Base-by-base conservation (phyloP, 176 grass and related monocot genomes). In the Avena sativa region DNA sequence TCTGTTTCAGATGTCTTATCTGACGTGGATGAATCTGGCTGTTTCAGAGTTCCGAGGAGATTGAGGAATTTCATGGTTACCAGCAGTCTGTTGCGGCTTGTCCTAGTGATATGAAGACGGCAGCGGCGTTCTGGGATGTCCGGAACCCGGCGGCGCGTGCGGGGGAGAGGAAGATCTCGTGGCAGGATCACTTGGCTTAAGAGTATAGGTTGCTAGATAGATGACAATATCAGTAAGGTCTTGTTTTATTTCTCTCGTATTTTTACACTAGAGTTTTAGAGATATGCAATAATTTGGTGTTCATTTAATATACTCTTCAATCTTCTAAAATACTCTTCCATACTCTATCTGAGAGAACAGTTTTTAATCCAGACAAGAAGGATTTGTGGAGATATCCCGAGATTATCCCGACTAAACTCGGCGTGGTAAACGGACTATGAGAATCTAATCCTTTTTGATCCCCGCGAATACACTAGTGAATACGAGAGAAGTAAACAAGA, bases 111-210 rank as follows among this genome's bases (percentile, higher is more conserved):
- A 66, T 43, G 3, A 89, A 79, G 34, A 68, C 85, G 30, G 25
- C 62, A 30, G 62, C 81, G 1, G 43, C 71, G 2, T 86, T 86
- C 16, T 86, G 91, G 61, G 89, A 91, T 80, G 69, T 59, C 2
- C 72, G 84, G 48, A 84, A 64, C 26, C 64, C 25, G 5, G 57
- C 72, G 9, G 80, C 11, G 57, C 72, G 71, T 26, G 73, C 76
- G 2, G 81, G 72, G 32, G 93, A 95, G 84, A 89, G 89, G 72
- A 95, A 95, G 78, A 91, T 93, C 63, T 87, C 91, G 52, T 95
- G 91, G 89, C 91, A 89, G 64, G 91, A 93, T 91, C 93, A 89
- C 28, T n/a, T 95, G 63, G 84, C 89, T 95, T 61, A 28, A 85
- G 84, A 84, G 91, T 91, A 77, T 95, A 95, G 93, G 86, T 57